These are phyloP conservation scores for Cenchrus americanus DNA, from an alignment of 176 grass and related monocot genomes.

Conservation along the genomic window DNA sequence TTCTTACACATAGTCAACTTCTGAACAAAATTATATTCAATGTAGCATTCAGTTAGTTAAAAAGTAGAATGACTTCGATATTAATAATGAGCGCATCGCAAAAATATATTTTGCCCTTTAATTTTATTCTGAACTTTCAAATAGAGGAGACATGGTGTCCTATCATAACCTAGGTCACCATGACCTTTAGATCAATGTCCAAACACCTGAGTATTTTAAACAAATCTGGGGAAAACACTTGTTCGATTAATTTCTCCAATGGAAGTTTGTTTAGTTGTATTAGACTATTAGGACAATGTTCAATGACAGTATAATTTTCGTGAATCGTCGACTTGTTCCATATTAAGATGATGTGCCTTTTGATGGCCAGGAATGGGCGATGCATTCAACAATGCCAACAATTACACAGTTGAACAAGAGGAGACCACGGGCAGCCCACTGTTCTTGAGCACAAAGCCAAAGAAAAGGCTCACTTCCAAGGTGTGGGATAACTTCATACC, in stretches of 20 bases:
- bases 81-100: no score
- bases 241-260: not conserved
- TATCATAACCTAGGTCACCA: no score
- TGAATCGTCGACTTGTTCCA: not conserved
- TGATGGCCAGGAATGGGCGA: slow-evolving; percentile 25
- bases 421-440: slow-evolving; percentile 24
- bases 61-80: no score
- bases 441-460: not conserved
- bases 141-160: no score
- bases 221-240: not conserved
- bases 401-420: slow-evolving; percentile 20
- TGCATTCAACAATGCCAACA: not conserved
- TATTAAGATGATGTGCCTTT: not conserved
- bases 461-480: slow-evolving; percentile 38
- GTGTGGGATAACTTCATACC: slow-evolving; percentile 37
- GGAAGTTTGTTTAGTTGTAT: not conserved
- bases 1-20: no score
- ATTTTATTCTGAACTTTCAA: no score
- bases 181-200: no score
- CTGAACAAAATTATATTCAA: no score
- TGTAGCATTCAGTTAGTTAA: no score
- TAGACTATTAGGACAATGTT: not conserved
- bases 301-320: no score
- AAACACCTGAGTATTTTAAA: no score
- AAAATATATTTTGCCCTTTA: no score